Evolutionary conservation across 768 basidiomycete species (phyloP).

Genomic region (Porphyrellus cyaneotinctus): DNA sequence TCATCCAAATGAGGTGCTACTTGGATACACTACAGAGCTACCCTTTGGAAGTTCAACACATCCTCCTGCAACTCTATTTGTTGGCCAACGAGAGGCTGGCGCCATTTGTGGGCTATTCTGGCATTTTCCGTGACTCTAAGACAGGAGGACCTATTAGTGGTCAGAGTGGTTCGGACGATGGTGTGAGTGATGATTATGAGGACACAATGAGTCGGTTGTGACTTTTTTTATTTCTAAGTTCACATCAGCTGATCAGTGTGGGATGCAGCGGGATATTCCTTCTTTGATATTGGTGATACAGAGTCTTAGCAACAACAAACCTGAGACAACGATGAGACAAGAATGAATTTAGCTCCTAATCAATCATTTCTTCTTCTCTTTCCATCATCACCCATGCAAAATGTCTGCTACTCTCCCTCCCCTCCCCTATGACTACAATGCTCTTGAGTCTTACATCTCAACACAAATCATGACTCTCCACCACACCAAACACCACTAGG

Average conservation of each 20-base stretch:
- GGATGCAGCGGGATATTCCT: constrained; percentile 67
- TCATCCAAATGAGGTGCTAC: constrained; percentile 91
- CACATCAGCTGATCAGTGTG: constrained; percentile 10
- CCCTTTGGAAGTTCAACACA: constrained; percentile 72
- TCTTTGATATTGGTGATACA: constrained; percentile 73
- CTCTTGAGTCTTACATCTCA: constrained; percentile 91
- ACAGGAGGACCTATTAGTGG: constrained; percentile 66
- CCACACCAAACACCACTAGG: constrained; percentile 94
- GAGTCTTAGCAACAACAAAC: too few relatives aligned
- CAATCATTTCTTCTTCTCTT: too few relatives aligned
- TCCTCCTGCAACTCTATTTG: constrained; percentile 74
- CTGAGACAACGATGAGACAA: constrained; percentile 18
- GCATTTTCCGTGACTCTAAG: constrained; percentile 70
- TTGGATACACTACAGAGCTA: constrained; percentile 82
- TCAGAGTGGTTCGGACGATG: constrained; percentile 38
- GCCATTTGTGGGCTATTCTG: constrained; percentile 77
- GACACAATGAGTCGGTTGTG: constrained; percentile 57
- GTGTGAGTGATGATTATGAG: too few relatives aligned
- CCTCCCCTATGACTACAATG: constrained; percentile 79
- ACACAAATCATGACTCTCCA: constrained; percentile 91
- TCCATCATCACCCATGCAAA: too few relatives aligned
- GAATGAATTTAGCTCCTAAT: too few relatives aligned
- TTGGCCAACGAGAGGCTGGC: constrained; percentile 81
- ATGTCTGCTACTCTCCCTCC: constrained; percentile 57
- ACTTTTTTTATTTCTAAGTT: not conserved